Evolutionary conservation across 2,329 filamentous ascomycete species (phyloP).

Genomic region (Fusarium lateritium): DNA sequence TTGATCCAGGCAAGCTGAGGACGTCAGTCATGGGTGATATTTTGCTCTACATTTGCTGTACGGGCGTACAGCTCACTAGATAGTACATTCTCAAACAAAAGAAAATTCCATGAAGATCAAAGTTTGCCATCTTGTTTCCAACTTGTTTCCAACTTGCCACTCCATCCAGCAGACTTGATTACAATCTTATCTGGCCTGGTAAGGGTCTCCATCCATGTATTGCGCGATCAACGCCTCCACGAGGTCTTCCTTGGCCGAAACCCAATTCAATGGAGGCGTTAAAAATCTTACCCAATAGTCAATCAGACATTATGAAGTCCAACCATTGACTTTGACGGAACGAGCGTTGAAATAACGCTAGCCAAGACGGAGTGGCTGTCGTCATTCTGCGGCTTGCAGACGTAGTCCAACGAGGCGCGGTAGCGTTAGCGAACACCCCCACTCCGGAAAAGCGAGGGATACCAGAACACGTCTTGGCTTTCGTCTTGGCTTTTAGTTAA

Average conservation of each 20-base stretch:
- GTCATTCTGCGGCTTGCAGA: conserved; percentile 18
- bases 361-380: conserved; percentile 1
- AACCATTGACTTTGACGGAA: neutral
- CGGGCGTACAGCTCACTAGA: too few species aligned
- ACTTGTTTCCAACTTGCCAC: neutral
- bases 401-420: conserved; percentile 4
- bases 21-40: too few species aligned
- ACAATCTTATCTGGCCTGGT: neutral
- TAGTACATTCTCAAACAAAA: neutral
- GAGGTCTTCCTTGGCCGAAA: neutral
- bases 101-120: neutral
- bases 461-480: neutral
- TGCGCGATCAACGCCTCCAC: neutral
- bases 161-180: neutral
- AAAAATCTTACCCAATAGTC: neutral
- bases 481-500: neutral
- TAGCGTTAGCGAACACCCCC: conserved; percentile 9
- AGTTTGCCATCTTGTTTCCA: neutral
- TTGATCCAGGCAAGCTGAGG: neutral
- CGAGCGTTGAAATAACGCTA: conserved; percentile 7
- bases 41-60: too few species aligned
- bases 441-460: neutral
- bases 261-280: neutral
- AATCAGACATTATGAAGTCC: neutral
- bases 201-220: neutral